phyloP scores from a whole-genome alignment of 345 rosid genomes.

The Nephelium lappaceum region DNA sequence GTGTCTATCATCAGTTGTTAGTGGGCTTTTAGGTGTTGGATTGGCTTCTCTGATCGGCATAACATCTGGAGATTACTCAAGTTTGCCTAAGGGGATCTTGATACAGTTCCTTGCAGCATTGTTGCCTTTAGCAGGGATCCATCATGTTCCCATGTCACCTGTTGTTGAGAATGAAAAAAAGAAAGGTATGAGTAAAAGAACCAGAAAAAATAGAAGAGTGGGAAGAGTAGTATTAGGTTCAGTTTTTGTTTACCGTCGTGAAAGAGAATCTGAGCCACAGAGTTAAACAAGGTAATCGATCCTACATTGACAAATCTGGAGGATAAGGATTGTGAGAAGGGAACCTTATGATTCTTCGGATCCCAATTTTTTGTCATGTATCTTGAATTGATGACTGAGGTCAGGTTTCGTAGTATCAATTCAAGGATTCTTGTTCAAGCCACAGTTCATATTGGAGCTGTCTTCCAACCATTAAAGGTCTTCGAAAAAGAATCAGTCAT shows the following conservation, averaged over 20 bases:
- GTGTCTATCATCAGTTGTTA: constrained; percentile 73
- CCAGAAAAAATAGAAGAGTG: constrained; percentile 56
- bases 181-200: constrained; percentile 52
- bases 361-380: neutral
- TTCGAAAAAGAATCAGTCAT: neutral
- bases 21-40: constrained; percentile 76
- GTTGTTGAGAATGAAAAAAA: constrained; percentile 48
- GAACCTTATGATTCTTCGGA: neutral
- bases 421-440: constrained; percentile 9
- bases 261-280: constrained; percentile 59
- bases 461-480: neutral
- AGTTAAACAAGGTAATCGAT: constrained; percentile 20
- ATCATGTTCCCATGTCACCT: constrained; percentile 50
- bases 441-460: neutral
- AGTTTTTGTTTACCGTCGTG: constrained; percentile 42
- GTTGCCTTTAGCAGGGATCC: constrained; percentile 64
- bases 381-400: neutral
- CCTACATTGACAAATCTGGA: neutral
- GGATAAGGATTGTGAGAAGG: neutral
- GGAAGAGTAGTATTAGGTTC: constrained; percentile 54
- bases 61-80: constrained; percentile 62
- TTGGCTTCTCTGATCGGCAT: constrained; percentile 71
- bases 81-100: constrained; percentile 55
- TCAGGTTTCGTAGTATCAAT: neutral
- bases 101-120: constrained; percentile 73